Percentiles rank a stretch among this genome's conserved stretches.
Evolutionary conservation across 2,329 filamentous ascomycete species (phyloP).

Genomic region (Chalaropsis thielavioides): DNA sequence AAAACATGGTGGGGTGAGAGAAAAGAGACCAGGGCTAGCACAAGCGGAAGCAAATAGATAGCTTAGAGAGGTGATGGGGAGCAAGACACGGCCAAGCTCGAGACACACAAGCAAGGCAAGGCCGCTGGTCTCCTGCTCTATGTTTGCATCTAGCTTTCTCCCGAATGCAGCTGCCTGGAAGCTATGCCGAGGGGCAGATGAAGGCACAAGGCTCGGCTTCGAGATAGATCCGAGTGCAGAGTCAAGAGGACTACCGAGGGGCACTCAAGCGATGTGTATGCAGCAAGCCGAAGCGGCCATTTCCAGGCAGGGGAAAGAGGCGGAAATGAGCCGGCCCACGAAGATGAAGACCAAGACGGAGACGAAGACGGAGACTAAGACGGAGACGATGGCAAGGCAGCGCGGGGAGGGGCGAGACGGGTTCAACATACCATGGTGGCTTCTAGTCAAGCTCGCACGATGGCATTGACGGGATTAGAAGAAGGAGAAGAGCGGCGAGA

Average conservation of each 20-base stretch:
- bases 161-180: neutral
- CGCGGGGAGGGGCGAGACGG: neutral
- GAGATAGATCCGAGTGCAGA: neutral
- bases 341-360: neutral
- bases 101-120: neutral
- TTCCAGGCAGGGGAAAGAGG: neutral
- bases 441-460: neutral
- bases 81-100: neutral
- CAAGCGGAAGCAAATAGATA: neutral
- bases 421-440: neutral
- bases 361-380: neutral
- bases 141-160: neutral
- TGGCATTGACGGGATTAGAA: constrained; percentile 1
- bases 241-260: neutral
- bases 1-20: neutral
- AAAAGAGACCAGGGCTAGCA: constrained; percentile 1
- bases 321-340: neutral
- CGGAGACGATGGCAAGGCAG: neutral
- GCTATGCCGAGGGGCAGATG: neutral
- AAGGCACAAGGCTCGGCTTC: neutral
- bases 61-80: neutral
- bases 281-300: neutral
- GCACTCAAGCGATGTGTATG: neutral
- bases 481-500: neutral
- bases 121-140: neutral